phyloP scores from a whole-genome alignment of 805 yeast species.

The Metschnikowia baotianmanensis region DNA sequence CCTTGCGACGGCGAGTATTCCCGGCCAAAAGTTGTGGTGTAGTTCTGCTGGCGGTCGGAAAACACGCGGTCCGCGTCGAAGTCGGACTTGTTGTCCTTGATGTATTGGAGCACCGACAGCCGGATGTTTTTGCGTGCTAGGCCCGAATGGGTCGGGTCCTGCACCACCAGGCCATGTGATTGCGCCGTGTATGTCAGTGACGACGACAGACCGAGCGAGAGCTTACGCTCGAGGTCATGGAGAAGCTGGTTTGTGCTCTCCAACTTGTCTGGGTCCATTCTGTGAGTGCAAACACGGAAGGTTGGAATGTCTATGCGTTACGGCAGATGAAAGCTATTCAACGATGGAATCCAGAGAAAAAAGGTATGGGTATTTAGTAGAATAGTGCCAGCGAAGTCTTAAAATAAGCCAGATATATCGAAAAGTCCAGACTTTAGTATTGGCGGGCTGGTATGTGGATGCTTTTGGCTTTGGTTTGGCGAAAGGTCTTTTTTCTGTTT shows the following conservation, averaged over 20 bases:
- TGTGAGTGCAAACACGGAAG: neutral
- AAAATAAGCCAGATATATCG: neutral
- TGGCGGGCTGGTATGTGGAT: neutral
- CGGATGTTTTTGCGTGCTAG: constrained; percentile 29
- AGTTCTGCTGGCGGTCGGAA: constrained; percentile 33
- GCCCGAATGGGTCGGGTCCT: constrained; percentile 20
- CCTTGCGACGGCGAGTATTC: constrained; percentile 20
- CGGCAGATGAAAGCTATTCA: too few species aligned
- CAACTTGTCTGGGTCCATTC: constrained; percentile 18
- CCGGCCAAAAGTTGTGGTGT: constrained; percentile 30
- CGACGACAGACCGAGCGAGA: constrained; percentile 29
- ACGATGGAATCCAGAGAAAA: too few species aligned
- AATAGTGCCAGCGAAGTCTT: neutral
- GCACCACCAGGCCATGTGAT: constrained; percentile 23
- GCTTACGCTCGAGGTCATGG: constrained; percentile 35
- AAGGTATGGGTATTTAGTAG: too few species aligned
- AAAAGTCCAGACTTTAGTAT: too few species aligned
- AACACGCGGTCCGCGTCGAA: constrained; percentile 38
- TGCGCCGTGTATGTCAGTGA: constrained; percentile 27
- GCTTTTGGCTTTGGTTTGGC: neutral
- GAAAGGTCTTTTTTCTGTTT: neutral
- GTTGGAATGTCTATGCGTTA: neutral
- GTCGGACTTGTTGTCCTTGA: constrained; percentile 24
- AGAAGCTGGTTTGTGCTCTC: constrained; percentile 29
- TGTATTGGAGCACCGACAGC: constrained; percentile 35